A percentile compares a stretch with the other conserved stretches of the same genome.
phyloP scores from a whole-genome alignment of 2,329 filamentous ascomycete species.

The Sordariomycetes sp. region DNA sequence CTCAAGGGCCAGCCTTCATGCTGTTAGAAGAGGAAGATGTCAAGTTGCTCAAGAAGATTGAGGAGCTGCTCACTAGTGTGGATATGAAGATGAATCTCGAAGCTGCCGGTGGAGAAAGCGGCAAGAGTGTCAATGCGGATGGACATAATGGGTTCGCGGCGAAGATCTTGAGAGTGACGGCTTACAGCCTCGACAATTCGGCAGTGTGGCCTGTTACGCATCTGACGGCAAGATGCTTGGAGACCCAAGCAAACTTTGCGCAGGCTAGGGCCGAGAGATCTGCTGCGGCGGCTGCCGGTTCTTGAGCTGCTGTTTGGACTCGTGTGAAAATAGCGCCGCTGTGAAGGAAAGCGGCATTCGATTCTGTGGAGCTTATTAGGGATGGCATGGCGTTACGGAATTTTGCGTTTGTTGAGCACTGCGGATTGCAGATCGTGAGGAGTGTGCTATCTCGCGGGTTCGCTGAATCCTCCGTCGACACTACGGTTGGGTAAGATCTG shows the following conservation, averaged over 20 bases:
- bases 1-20: conserved; percentile 78
- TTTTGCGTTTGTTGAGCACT: no score
- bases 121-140: conserved; percentile 44
- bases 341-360: no score
- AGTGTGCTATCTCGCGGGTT: no score
- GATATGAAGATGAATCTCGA: conserved; percentile 66
- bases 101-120: conserved; percentile 28
- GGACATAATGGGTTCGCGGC: conserved; percentile 69
- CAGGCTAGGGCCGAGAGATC: conserved; percentile 44
- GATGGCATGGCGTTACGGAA: no score
- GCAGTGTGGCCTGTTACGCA: conserved; percentile 75
- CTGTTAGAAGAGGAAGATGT: conserved; percentile 86
- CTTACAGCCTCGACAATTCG: conserved; percentile 79
- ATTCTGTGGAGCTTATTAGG: no score
- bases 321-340: no score
- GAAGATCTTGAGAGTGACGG: conserved; percentile 75
- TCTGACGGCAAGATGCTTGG: conserved; percentile 45
- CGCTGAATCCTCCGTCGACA: no score
- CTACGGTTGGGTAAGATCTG: no score
- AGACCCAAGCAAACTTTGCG: conserved; percentile 44
- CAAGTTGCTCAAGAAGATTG: conserved; percentile 74
- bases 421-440: no score
- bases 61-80: conserved; percentile 66
- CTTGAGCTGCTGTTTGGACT: no score
- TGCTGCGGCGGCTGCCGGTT: no score